Percentiles rank a stretch among this genome's conserved stretches.
Evolutionary conservation across 768 basidiomycete species (phyloP).

Genomic region (Rhodotorula graminis): DNA sequence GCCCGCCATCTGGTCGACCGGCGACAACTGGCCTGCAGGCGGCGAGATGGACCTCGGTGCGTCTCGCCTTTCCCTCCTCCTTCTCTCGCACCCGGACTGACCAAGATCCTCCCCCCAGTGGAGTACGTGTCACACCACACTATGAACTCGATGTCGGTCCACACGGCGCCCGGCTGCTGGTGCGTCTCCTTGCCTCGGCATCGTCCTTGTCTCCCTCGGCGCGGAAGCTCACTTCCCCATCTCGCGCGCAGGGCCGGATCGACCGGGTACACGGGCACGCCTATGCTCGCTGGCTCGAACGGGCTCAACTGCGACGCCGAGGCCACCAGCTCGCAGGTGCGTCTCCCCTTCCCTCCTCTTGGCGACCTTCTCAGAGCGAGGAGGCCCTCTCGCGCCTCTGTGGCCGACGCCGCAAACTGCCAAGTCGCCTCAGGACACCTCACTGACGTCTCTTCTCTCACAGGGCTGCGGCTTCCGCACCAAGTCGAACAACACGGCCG

Average conservation of each 20-base stretch:
- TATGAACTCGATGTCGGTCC: slow-evolving; percentile 21
- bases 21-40: slow-evolving; percentile 23
- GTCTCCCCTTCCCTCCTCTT: neutral
- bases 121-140: slow-evolving; percentile 24
- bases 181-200: neutral
- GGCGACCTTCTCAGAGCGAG: neutral
- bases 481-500: slow-evolving; percentile 32
- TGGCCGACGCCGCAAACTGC: too few species aligned
- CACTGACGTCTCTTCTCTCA: neutral
- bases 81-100: too few species aligned
- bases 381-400: too few species aligned
- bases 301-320: slow-evolving; percentile 28
- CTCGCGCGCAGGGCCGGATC: slow-evolving; percentile 19
- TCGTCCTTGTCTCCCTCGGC: too few species aligned
- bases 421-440: too few species aligned
- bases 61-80: too few species aligned
- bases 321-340: neutral
- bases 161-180: slow-evolving; percentile 22
- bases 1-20: slow-evolving; percentile 17
- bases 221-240: too few species aligned
- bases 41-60: slow-evolving; percentile 17
- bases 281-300: slow-evolving; percentile 19
- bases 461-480: slow-evolving; percentile 34
- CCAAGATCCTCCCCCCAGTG: neutral
- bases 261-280: slow-evolving; percentile 6